phyloP scores from a whole-genome alignment of 371 early-diverging fungal genomes.

The Actinomortierella ambigua region DNA sequence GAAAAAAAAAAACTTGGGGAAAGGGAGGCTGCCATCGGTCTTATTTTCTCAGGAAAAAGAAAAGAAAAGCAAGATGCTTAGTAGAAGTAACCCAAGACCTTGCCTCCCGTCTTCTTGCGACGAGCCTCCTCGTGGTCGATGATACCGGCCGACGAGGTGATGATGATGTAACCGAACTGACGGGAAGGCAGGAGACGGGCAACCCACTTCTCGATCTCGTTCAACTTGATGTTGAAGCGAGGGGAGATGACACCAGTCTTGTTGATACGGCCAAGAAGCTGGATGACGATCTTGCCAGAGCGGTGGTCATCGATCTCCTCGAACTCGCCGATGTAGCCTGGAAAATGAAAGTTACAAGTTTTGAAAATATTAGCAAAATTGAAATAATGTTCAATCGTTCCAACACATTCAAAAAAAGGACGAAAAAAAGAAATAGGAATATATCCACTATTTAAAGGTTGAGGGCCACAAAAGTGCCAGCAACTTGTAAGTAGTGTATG shows the following conservation, averaged over 20 bases:
- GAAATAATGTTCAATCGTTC: not conserved
- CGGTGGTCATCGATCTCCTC: conserved; percentile 99
- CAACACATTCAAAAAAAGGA: conserved; percentile 3
- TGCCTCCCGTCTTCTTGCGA: conserved; percentile 98
- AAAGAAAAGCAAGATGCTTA: conserved; percentile 35
- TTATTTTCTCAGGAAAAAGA: not conserved
- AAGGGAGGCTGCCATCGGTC: too few species aligned
- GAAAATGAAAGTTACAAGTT: conserved; percentile 5
- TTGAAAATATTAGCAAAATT: not conserved
- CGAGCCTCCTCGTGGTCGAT: conserved; percentile 99
- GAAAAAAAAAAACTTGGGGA: too few species aligned
- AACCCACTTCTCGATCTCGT: conserved; percentile 98
- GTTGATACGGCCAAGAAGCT: conserved; percentile 99
- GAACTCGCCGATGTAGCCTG: conserved; percentile 99
- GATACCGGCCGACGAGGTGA: conserved; percentile 99
- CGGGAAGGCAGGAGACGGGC: conserved; percentile 98
- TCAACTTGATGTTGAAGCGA: conserved; percentile 96
- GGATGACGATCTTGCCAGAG: conserved; percentile 98
- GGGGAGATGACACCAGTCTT: conserved; percentile 99
- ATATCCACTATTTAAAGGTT: conserved; percentile 45
- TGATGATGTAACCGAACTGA: conserved; percentile 98
- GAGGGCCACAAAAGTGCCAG: conserved; percentile 44
- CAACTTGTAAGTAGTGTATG: conserved; percentile 54
- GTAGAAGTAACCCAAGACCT: conserved; percentile 94
- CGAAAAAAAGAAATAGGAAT: conserved; percentile 5